phyloP scores from a whole-genome alignment of 306 rosid genomes.

The Oxytropis ochrocephala region DNA sequence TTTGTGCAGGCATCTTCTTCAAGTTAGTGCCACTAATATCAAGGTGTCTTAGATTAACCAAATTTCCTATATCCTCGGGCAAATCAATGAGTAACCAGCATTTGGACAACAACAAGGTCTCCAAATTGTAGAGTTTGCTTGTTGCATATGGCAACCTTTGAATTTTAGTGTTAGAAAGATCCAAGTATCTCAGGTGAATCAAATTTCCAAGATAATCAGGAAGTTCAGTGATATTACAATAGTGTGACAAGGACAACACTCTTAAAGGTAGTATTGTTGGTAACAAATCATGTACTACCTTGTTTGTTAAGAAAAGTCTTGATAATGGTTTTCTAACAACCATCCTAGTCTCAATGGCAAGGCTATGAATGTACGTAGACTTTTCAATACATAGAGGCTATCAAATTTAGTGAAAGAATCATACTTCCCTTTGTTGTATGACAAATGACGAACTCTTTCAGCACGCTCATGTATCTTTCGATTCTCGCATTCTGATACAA shows the following conservation, averaged over 20 bases:
- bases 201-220: conserved; percentile 5
- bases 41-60: neutral
- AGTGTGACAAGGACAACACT: conserved; percentile 4
- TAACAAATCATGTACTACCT: neutral
- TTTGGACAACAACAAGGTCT: neutral
- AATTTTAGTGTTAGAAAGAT: neutral
- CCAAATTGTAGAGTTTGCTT: conserved; percentile 19
- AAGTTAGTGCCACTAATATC: neutral
- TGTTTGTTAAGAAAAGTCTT: neutral
- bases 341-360: neutral
- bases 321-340: neutral
- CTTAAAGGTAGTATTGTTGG: neutral
- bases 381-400: neutral
- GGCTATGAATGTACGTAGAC: neutral
- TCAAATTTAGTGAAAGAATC: neutral
- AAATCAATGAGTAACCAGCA: neutral
- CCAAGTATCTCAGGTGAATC: conserved; percentile 21
- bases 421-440: neutral
- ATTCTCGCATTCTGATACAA: neutral
- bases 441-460: conserved; percentile 20
- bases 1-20: neutral
- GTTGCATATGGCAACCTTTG: neutral
- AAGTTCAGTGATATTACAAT: neutral
- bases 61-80: neutral
- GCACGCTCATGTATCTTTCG: neutral